Conservation (phyloP, 192 early-diverging fungal genomes). For the Coemansia sp. region DNA sequence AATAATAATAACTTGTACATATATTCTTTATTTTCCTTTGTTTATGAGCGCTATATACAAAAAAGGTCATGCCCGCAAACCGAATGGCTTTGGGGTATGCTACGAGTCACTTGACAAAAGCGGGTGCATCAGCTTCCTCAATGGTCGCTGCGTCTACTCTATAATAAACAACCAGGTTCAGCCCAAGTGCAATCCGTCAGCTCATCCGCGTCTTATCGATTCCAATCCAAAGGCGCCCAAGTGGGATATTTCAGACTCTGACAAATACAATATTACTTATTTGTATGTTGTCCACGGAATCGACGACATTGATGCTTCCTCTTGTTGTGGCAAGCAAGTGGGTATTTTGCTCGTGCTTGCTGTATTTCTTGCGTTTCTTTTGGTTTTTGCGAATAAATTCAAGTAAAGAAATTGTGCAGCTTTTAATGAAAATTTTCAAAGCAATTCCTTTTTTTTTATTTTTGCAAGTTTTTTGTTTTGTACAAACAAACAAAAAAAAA, state of each 20-base stretch:
- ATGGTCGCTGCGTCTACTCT: conserved; percentile 1
- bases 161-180: background rate
- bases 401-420: background rate
- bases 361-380: background rate
- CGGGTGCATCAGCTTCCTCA: background rate
- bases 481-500: too few species aligned
- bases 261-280: background rate
- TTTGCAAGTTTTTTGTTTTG: too few species aligned
- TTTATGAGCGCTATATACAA: background rate
- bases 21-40: background rate
- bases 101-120: background rate
- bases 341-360: background rate
- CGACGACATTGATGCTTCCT: background rate
- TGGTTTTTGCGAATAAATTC: background rate
- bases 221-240: background rate
- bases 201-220: background rate
- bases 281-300: background rate
- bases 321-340: background rate
- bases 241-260: background rate
- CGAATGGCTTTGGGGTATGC: conserved; percentile 5
- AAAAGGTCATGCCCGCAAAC: background rate
- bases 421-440: background rate
- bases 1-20: too few species aligned
- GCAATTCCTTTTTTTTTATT: background rate
- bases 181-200: background rate